Base-by-base conservation (phyloP, 2,329 filamentous ascomycete species). In the Rhynchosporium graminicola region DNA sequence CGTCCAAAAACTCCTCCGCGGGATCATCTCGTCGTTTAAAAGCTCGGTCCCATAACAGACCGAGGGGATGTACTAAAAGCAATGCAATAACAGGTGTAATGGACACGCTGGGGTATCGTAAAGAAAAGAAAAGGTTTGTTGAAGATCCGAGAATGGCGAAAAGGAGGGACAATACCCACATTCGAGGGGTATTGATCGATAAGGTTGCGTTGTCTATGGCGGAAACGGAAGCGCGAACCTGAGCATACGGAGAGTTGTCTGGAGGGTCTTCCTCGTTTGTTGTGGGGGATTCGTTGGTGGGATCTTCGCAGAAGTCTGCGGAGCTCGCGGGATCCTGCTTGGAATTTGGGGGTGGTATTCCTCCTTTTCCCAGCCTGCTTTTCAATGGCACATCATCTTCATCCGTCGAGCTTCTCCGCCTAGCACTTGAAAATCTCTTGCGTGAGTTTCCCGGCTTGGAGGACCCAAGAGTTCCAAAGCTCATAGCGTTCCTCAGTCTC, bases 71-170 rank as follows among this genome's bases (percentile, higher is more conserved):
- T 52, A 92, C 91, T 61, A 96, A 85, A 63, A 96, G 80, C 71
- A 95, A 81, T 36, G 91, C 91, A 78, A 96, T 96, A 68, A 96
- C 90, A 45, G 91, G 91, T 28, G 91, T 94, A 72, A 96, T 94
- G 64, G 90, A 89, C 74, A 96, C 91, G 75, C 91, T 95, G 33
- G 92, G 92, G 80, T 95, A 96, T 83, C 92, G 84, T 74, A 96
- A 80, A 42, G 91, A 93, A 79, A 96, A 96, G 78, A 96, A 95
- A 46, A 96, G 79, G 75, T 95, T 95, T 42, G 90, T 92, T 2
- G 89, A 90, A 52, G 91, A 94, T 65, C 91, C 91, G 45, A 92
- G 83, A 43, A 95, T 81, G 8, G 91, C 88, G 75, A 95, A 95
- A 9, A 95, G 73, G 42, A 91, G 82, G n/a, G 90, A 92, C 20